A percentile compares a stretch with the other conserved stretches of the same genome.
Evolutionary conservation across 1,139 yeast genomes (phyloP).

Genomic region (Hansenula sp.): DNA sequence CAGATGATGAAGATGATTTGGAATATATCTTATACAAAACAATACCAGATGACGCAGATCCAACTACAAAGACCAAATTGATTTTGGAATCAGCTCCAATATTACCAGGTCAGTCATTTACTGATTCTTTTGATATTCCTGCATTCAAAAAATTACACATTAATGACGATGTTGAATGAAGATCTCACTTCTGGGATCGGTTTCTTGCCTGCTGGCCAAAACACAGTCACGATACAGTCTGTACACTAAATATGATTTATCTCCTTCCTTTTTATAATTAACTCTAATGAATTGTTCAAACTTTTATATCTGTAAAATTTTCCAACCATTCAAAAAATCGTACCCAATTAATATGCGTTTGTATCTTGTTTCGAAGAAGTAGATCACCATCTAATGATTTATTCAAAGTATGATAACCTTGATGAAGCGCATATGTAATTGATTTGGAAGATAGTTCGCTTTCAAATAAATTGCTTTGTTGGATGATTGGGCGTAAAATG

Average conservation of each 20-base stretch:
- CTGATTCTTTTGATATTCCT: constrained; percentile 63
- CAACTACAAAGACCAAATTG: constrained; percentile 49
- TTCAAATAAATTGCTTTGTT: neutral
- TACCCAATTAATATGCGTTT: neutral
- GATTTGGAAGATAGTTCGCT: neutral
- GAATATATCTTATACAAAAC: constrained; percentile 66
- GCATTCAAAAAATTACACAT: constrained; percentile 47
- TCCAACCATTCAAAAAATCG: neutral
- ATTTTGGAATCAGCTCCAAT: constrained; percentile 67
- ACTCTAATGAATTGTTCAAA: neutral
- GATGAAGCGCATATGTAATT: neutral
- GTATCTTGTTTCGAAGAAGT: neutral
- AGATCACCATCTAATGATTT: neutral
- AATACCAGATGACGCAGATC: constrained; percentile 39
- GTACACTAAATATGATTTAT: neutral
- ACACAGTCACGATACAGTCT: neutral
- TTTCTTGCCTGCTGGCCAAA: no score
- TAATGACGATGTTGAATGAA: constrained; percentile 1
- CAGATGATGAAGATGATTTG: constrained; percentile 42
- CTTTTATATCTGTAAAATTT: neutral
- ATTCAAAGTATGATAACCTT: neutral
- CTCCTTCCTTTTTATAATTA: neutral
- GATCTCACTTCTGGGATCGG: no score
- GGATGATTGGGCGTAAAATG: neutral
- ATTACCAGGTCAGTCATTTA: constrained; percentile 70